A percentile compares a stretch with the other conserved stretches of the same genome.
Evolutionary conservation across 129 eudicot genomes (phyloP).

Genomic region (Centella asiatica): DNA sequence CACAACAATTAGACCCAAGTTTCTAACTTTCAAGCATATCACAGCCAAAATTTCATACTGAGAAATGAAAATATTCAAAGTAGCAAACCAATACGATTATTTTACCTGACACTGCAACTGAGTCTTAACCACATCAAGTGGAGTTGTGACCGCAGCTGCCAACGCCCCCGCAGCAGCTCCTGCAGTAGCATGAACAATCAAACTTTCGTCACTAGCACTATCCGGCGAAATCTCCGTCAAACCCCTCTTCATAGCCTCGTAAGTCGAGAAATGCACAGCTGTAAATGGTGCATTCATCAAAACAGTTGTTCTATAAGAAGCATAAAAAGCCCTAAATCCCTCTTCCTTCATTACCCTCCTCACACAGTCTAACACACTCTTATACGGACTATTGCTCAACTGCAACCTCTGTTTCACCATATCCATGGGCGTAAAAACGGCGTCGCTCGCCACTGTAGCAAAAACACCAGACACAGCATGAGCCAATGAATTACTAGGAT

Average conservation of each 20-base stretch:
- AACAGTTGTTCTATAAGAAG: conserved; percentile 68
- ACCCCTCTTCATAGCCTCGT: conserved; percentile 74
- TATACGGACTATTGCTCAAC: conserved; percentile 49
- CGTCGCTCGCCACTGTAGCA: conserved; percentile 81
- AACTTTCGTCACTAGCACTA: conserved; percentile 46
- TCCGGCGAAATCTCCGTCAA: conserved; percentile 51
- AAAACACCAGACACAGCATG: conserved; percentile 73
- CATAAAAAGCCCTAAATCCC: conserved; percentile 72
- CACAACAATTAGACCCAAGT: no score
- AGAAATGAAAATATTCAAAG: neutral
- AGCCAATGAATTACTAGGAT: conserved; percentile 31
- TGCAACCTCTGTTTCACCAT: conserved; percentile 90
- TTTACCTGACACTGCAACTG: conserved; percentile 88
- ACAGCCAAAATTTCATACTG: no score
- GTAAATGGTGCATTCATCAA: conserved; percentile 90
- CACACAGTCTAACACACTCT: conserved; percentile 64
- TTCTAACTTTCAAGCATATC: no score
- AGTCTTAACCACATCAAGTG: conserved; percentile 86
- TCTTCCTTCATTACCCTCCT: conserved; percentile 58
- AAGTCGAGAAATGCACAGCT: conserved; percentile 72
- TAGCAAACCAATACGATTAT: neutral
- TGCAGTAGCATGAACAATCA: conserved; percentile 82
- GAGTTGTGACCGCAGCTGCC: conserved; percentile 74
- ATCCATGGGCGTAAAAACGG: conserved; percentile 88
- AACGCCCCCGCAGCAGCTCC: conserved; percentile 83